Evolutionary conservation across 129 eudicot species (phyloP), one percentile per base, ranked within the genome.

Genomic region (Flaveria robusta): DNA sequence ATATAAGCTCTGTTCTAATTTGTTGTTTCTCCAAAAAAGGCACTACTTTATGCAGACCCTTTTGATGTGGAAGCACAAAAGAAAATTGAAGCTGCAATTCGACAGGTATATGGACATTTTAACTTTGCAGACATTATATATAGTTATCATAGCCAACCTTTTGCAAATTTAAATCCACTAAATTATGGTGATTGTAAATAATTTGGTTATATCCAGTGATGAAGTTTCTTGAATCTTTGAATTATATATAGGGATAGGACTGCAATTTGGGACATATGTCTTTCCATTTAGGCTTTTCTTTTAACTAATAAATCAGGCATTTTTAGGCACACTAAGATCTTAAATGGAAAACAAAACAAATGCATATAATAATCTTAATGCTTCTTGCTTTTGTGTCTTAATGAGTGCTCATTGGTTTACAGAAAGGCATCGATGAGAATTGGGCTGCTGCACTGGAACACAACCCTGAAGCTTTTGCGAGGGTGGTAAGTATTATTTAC

Each of bases 371-470:
- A 60, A 59, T 60, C 66, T 24, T 60, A 26, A 3, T 60, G 37
- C 39, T 60, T 60, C n/a, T 69, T 31, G 58, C 60, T 64, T 81
- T 68, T 60, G 26, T 27, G 51, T 67, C 55, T 52, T 41, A 65
- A 37, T 66, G 20, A 7, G 23, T 71, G 66, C 70, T 51, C 70
- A 42, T 75, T 74, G 1, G 49, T 74, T 72, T 77, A 58, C 88
- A 90, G 96, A 91, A 91, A 93, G 93, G 96, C 59, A 91, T 93
- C 76, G 97, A 91, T 52, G 98, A 93, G 80, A 91, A 91, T 49
- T 93, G 98, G 97, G 98, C 84, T 64, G 97, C 98, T 77, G 98
- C 97, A n/a, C 56, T 93, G 50, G 98, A 93, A 79, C 85, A 91
- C 84, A 93, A 93, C 73, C 98, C 98, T 70, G 98, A 93, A 86